Conservation (phyloP, 352 stramenopile genomes). For the Globisporangium spiculum region DNA sequence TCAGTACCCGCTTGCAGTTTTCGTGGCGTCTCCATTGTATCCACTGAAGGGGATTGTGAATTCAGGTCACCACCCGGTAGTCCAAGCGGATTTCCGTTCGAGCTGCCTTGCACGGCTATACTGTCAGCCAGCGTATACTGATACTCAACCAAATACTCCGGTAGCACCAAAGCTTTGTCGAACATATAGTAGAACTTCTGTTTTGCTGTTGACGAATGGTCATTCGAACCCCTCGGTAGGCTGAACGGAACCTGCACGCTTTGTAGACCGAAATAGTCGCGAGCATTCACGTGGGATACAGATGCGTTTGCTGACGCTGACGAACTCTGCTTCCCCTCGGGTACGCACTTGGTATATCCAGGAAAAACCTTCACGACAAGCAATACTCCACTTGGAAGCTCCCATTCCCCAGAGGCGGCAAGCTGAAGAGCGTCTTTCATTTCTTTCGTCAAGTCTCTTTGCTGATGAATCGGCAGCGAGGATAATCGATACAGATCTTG, state of each 20-base stretch:
- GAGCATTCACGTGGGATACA: constrained; percentile 10
- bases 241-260: constrained; percentile 46
- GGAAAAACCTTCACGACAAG: constrained; percentile 86
- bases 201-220: constrained; percentile 21
- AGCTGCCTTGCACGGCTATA: background rate
- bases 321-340: constrained; percentile 11
- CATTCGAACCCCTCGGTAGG: background rate
- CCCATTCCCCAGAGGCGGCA: constrained; percentile 37
- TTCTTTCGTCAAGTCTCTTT: constrained; percentile 26
- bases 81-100: background rate
- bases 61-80: background rate
- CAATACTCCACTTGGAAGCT: constrained; percentile 43
- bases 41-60: background rate
- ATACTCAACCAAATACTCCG: constrained; percentile 87
- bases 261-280: constrained; percentile 44
- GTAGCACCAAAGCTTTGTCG: constrained; percentile 73
- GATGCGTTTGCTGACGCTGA: background rate
- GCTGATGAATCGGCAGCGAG: constrained; percentile 21
- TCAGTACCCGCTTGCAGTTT: background rate
- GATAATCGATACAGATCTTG: constrained; percentile 20
- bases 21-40: constrained; percentile 3
- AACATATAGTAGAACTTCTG: constrained; percentile 82
- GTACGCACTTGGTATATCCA: constrained; percentile 52
- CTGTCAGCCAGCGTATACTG: constrained; percentile 38
- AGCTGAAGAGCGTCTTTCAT: constrained; percentile 46